Evolutionary conservation across 345 rosid genomes (phyloP), one percentile per base, ranked within the genome.

Genomic region (Alliaria petiolata): DNA sequence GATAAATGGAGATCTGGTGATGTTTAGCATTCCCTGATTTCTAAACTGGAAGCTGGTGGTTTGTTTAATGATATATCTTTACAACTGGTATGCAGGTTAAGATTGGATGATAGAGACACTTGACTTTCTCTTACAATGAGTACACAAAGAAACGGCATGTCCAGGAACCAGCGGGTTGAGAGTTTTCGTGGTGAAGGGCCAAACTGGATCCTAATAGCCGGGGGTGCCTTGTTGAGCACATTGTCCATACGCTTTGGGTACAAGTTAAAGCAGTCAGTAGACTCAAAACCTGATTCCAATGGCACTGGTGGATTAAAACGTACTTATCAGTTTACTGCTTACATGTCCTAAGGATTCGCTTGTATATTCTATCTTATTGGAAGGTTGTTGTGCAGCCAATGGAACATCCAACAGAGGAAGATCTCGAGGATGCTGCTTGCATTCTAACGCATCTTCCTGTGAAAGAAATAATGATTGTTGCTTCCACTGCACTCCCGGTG

Each of bases 171-270:
- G 65, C 85, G 75, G 77, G 71, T 76, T 19, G 83, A 70, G 36
- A 62, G 13, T 19, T 42, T 80, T 42, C 87, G 81, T 62, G 85
- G 77, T 28, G 88, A 81, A 70, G 88, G 98, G n/a, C 86, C 96
- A 14, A 89, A 85, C 62, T 95, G 99, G 99, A 78, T 95, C 65
- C 81, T 95, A 7, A 87, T 95, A 63, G 98, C 96, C 2, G 99
- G 98, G 2, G 95, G 98, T 30, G 97, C 99, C 70, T 87, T 95
- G 78, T 80, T 95, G 74, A 91, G 97, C 82, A 91, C 99, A 3
- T 72, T 95, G 76, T 86, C 99, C 13, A 74, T 95, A 81, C 99
- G 87, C 45, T 84, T 95, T 62, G 99, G 96, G 67, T 91, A 70
- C 87, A 91, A 87, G 84, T 79, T 95, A 77, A 95, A 83, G 84